Conservation (phyloP, 371 early-diverging fungal species). For the Modicella reniformis region DNA sequence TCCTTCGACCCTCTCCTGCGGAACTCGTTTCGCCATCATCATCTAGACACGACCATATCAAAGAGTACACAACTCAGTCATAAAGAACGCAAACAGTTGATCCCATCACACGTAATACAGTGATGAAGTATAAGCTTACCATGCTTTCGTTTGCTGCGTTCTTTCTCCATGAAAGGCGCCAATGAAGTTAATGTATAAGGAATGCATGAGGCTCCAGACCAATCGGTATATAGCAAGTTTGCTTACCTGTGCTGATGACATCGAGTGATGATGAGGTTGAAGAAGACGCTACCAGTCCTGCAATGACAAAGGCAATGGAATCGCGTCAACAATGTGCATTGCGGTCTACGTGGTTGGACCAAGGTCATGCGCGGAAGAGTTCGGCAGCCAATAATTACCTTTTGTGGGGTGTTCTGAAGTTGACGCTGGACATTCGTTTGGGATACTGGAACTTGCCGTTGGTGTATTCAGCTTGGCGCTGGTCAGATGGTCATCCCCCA, state of each 20-base stretch:
- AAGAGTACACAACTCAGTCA: no score
- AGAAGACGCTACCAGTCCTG: conserved; percentile 10
- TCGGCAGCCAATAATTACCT: no score
- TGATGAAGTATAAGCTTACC: no score
- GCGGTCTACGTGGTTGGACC: neutral
- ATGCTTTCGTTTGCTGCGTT: no score
- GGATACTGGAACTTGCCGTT: neutral
- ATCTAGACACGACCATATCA: no score
- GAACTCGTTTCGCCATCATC: no score
- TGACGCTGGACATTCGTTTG: no score
- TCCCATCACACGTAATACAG: no score
- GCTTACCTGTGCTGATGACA: conserved; percentile 5
- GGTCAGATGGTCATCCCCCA: conserved; percentile 17
- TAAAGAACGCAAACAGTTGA: no score
- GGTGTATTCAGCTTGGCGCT: conserved; percentile 12
- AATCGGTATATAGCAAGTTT: conserved; percentile 13
- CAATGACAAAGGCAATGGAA: conserved; percentile 1
- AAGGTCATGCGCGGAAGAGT: conserved; percentile 1
- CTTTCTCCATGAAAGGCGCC: no score
- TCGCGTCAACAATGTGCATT: conserved; percentile 9
- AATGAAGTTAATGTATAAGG: conserved; percentile 11
- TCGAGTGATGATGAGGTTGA: conserved; percentile 1
- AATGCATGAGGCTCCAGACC: conserved; percentile 14
- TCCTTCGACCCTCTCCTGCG: no score
- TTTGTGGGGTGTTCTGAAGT: neutral